Base-by-base conservation (phyloP, 2,329 filamentous ascomycete species). In the Hymenoscyphus albidus region DNA sequence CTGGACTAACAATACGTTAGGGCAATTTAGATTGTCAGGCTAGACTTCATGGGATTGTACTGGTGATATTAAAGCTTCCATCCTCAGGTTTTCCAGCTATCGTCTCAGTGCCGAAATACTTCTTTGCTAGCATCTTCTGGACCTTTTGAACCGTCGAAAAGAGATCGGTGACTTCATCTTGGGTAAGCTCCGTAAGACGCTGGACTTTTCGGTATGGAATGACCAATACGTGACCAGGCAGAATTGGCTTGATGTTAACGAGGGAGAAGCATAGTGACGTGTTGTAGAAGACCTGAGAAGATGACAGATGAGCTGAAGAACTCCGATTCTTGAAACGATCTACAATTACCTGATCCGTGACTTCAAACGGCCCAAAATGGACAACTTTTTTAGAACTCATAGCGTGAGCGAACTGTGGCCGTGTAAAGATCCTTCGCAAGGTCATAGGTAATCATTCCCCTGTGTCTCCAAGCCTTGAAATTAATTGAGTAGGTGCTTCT, bases 211-310 rank as follows among this genome's bases (percentile, higher is more conserved):
- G 82, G 22, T 86, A 83, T 0, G 95, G 92, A 70, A 91, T 97
- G 67, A 99, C 85, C 39, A 99, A 90, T 67, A 98, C 89, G 80
- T 99, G 95, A 64, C 95, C 95, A 0, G 93, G 93, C 1, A 97
- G 84, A 44, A 99, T 85, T 31, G 95, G 95, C 79, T 97, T 97
- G 76, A 98, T 86, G 79, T 99, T 99, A 64, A 98, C 93, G 68
- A 98, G 83, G 62, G 92, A 93, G 80, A 93, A 97, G 71, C 89
- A 91, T 72, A 90, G 83, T 0, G 85, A 82, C 1, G 93, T 96
- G 69, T 83, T 82, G 77, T 96, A 86, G 81, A 98, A 98, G 80
- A 97, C 92, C 90, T 97, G 1, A 64, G 35, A 48, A 48, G 56
- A 38, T 57, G 67, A 14, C 13, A 42, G 9, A 35, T 27, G 32